Base-by-base conservation (phyloP, 164 flowering plant genomes). In the Stephania japonica region DNA sequence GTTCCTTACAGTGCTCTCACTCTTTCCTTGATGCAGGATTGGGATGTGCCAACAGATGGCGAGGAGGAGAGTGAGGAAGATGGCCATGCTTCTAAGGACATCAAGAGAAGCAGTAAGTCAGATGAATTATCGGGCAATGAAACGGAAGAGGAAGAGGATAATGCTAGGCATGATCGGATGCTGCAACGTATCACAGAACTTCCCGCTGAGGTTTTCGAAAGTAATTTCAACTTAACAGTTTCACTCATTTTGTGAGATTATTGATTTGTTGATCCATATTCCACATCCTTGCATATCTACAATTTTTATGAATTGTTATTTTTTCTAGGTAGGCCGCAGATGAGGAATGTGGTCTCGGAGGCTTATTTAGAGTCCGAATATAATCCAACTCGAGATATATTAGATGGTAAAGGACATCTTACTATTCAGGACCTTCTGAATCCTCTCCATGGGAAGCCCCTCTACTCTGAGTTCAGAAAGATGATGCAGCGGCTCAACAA, bases 101-200 rank as follows among this genome's bases (percentile, higher is more conserved):
- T 50, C 24, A 72, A 63, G 7, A 16, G 12, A 24, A 42, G 26
- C 62, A 74, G 74, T 67, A 64, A 68, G 26, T 74, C 69, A 4
- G 73, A 74, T 5, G 75, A 71, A 19, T 69, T 71, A 19, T 69
- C 49, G 41, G 81, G 66, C 49, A 81, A 75, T 65, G 91, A 81
- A 68, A 79, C 27, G n/a, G 85, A 80, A 32, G 84, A 82, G 38
- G 83, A 84, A 18, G 87, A 84, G 13, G 87, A 90, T 67, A 82
- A 83, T 24, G 88, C 72, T 67, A 84, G 86, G 68, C 97, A 92
- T 67, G 66, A 44, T 24, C 85, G 93, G 80, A 85, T 94, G 95
- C 78, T 94, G 78, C 84, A 94, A 70, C 87, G 73, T 49, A 81
- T 92, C 72, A 94, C 97, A 72, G 91, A 90, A 75, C 82, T 94